Evolutionary conservation across 1,284 basidiomycete genomes (phyloP), one percentile per base, ranked within the genome.

Genomic region (Malassezia obtusa): DNA sequence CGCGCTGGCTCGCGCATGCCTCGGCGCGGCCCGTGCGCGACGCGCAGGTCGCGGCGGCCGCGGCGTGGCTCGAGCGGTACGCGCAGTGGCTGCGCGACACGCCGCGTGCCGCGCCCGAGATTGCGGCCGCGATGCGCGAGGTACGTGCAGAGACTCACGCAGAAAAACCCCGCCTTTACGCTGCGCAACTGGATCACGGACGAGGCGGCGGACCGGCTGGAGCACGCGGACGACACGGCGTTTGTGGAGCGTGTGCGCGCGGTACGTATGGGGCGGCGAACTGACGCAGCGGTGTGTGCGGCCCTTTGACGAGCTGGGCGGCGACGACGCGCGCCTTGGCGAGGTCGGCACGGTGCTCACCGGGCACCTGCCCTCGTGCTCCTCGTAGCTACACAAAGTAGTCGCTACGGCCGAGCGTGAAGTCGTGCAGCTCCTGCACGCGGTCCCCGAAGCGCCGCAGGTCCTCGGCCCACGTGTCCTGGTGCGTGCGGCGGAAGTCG

Each of bases 391-490:
- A 73, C 15, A 64, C 70, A 53, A 69, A 73, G 54, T 72, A 73
- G 43, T 70, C 68, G 19, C 59, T 61, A 25, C 68, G 54, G 9
- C 70, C 70, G n/a, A 67, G 49, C 0, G 64, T 67, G 45, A 68
- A 73, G 33, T 71, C 68, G 25, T 65, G 60, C 12, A 72, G 60
- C 44, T 72, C 71, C 17, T 60, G 47, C 4, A 72, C 49, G 14
- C 65, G 63, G 4, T 71, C 89, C 73, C 91, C 87, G 75, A 98
- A 96, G 56, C 82, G 81, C 59, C 83, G 80, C 74, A 91, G 86
- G 75, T 96, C 91, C 65, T 86, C 87, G 61, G 86, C 84, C 87
- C 88, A 90, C 46, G 86, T 89, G 72, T 89, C 88, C 50, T 53
- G 55, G 57, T 71, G 68, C 2, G 65, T 71, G 33, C 51, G 51